Evolutionary conservation across 176 grass and related monocot genomes (phyloP), one percentile per base, ranked within the genome.

Genomic region (Aegilops tauschii): DNA sequence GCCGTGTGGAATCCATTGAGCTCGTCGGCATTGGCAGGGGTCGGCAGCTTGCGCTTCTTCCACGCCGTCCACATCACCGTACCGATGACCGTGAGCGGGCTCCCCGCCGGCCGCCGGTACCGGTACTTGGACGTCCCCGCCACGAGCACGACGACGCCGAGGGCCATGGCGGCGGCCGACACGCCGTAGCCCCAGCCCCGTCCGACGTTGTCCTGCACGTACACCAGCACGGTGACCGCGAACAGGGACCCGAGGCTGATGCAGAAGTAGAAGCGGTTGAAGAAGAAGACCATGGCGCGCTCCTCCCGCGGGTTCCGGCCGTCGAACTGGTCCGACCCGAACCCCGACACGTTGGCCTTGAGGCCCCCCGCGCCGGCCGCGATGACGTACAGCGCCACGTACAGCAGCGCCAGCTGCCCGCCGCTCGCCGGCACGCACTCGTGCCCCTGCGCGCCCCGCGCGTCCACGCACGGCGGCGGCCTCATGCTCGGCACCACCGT

Each of bases 251-350:
- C 91, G 17, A 93, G 83, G 84, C 86, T 96, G 83, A 90, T 61
- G 85, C 86, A 76, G 63, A 93, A 89, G 87, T 96, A 96, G 87
- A 96, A 96, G 35, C 91, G 86, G 88, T 92, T 96, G 85, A 93
- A 96, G 94, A 96, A 93, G 81, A 92, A 91, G 6, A 87, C 80
- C 87, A 93, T 96, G 80, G 87, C 83, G 65, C 83, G 82, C 72
- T 91, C 90, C 87, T 96, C 94, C 39, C 84, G 58, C 18, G 86
- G 76, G 89, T 96, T 87, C 4, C 83, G 31, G 23, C 70, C 88
- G 72, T 96, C 91, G 73, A 93, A 96, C 72, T 96, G 94, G 87
- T 93, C 91, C 18, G 94, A 93, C 9, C 94, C 94, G 77, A 96
- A 93, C 63, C 90, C 89, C 2, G 91, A 89, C 73, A 93, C 88